Evolutionary conservation across 202 grass and related monocot species (phyloP), one percentile per base, ranked within the genome.

Genomic region (Brachypodium distachyon): DNA sequence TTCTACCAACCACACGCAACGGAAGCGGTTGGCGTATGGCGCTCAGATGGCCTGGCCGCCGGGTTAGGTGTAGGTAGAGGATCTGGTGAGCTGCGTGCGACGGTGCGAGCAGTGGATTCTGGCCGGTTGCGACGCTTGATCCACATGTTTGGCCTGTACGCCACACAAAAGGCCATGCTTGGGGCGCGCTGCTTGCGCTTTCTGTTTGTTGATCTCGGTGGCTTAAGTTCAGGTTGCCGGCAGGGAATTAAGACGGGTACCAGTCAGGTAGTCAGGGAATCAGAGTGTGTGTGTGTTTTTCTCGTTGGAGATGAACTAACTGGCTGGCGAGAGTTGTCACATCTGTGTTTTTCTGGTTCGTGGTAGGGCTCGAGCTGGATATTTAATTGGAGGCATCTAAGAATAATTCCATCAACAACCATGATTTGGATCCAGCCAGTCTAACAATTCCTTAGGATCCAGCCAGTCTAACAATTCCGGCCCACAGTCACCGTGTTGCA

Each of bases 1-100:
- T 86, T 75, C 47, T 31, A 86, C 78, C 84, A 57, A 70, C 51
- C 76, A 13, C 58, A 9, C 4, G 16, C 71, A 52, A 11, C n/a
- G 40, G 4, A 17, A 57, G 19, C 34, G 36, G 36, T 38, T 73
- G 38, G 39, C 54, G 72, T 43, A 28, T 33, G 47, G 46, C 51
- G 14, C 4, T 19, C n/a, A 10, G 27, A 53, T 73, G 34, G 79
- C 33, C 41, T 57, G 58, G 7, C n/a, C n/a, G n/a, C n/a, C n/a
- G n/a, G n/a, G n/a, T n/a, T n/a, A n/a, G n/a, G n/a, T n/a, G n/a
- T n/a, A n/a, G n/a, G n/a, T n/a, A n/a, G n/a, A n/a, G n/a, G n/a
- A n/a, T n/a, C n/a, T n/a, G n/a, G n/a, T n/a, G n/a, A n/a, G n/a
- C n/a, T n/a, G n/a, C n/a, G n/a, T n/a, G n/a, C n/a, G n/a, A n/a